Evolutionary conservation across 2,329 filamentous ascomycete species (phyloP).

Genomic region (Penicillium sp.): DNA sequence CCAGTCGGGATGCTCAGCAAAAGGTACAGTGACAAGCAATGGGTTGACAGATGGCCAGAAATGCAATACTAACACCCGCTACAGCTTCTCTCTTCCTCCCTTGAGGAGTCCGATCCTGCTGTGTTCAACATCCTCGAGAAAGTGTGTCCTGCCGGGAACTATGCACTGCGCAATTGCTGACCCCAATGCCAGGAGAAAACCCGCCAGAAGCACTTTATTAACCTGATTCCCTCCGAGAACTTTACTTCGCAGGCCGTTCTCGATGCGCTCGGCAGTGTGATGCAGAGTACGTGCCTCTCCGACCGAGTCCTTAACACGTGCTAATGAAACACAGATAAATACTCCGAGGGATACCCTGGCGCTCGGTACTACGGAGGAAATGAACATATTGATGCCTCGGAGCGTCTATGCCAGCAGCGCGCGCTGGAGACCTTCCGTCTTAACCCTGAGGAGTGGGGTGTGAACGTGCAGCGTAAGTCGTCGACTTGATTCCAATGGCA

Average conservation of each 20-base stretch:
- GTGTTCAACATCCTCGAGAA: constrained; percentile 89
- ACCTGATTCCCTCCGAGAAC: constrained; percentile 92
- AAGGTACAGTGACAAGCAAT: constrained; percentile 29
- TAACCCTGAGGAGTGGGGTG: constrained; percentile 83
- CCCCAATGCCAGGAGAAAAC: constrained; percentile 69
- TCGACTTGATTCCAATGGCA: constrained; percentile 1
- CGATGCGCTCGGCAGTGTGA: constrained; percentile 85
- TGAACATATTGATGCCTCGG: constrained; percentile 88
- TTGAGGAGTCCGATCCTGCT: constrained; percentile 78
- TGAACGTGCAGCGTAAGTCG: constrained; percentile 80
- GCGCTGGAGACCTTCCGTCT: constrained; percentile 84
- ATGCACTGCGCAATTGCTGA: constrained; percentile 14
- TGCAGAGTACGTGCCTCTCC: constrained; percentile 69
- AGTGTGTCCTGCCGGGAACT: constrained; percentile 48
- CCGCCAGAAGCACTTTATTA: constrained; percentile 97
- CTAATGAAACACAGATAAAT: constrained; percentile 66
- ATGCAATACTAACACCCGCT: constrained; percentile 8
- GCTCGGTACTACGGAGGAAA: constrained; percentile 96
- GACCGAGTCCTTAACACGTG: background rate
- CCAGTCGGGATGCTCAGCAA: constrained; percentile 41
- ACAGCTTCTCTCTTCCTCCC: constrained; percentile 72
- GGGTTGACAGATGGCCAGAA: background rate
- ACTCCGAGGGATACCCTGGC: constrained; percentile 96
- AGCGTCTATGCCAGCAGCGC: constrained; percentile 82
- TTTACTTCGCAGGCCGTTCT: constrained; percentile 91